These are phyloP conservation scores for Fraxinus sp. DNA, from an alignment of 305 asterid species.

Conservation along the genomic window DNA sequence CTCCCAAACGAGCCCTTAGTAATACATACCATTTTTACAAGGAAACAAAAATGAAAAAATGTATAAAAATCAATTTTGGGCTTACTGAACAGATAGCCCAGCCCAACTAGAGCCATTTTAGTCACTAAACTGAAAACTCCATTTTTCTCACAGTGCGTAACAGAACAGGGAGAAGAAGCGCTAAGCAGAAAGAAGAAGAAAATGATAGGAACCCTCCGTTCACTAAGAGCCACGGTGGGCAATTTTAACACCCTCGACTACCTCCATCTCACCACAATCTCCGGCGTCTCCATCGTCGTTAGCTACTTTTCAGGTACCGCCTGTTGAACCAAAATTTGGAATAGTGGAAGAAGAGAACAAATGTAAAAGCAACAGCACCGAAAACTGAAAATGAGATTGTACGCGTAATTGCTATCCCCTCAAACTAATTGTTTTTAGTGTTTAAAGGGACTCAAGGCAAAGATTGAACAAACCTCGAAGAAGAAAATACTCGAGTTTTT, in stretches of 20 bases:
- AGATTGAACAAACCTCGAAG: no score
- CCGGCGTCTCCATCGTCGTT: slow-evolving; percentile 51
- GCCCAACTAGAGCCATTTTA: background rate
- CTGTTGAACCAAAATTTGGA: no score
- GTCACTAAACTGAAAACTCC: background rate
- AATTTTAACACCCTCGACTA: slow-evolving; percentile 89
- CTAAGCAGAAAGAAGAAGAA: background rate
- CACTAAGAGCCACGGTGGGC: slow-evolving; percentile 61
- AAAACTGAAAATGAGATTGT: no score
- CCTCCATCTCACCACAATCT: slow-evolving; percentile 81
- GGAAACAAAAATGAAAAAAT: no score
- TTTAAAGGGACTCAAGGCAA: no score
- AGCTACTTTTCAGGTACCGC: slow-evolving; percentile 76
- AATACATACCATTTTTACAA: no score
- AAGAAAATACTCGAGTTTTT: no score
- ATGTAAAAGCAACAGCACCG: no score
- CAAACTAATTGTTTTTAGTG: no score
- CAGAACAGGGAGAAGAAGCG: background rate
- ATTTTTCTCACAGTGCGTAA: background rate
- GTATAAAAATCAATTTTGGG: background rate
- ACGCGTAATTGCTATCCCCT: no score
- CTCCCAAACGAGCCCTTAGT: no score
- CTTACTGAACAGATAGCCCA: background rate
- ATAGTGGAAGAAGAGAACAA: no score
- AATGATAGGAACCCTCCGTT: slow-evolving; percentile 89